A percentile compares a stretch with the other conserved stretches of the same genome.
Conservation (phyloP, 768 basidiomycete species). For the Xerocomellus amylosporus region DNA sequence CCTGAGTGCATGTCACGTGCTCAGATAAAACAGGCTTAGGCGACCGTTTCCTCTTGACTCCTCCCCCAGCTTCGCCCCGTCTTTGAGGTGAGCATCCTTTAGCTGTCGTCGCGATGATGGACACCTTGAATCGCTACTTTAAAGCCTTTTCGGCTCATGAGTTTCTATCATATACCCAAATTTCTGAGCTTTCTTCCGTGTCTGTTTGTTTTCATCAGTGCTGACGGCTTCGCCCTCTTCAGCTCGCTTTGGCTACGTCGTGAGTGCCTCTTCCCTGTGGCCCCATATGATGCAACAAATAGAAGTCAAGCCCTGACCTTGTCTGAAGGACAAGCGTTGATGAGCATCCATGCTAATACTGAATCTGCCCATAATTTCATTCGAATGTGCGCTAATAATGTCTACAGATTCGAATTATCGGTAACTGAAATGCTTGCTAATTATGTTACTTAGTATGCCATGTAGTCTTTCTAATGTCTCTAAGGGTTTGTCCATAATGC, state of each 20-base stretch:
- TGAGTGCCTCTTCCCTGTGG: slow-evolving; percentile 33
- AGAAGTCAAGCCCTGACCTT: slow-evolving; percentile 91
- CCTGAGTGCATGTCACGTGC: slow-evolving; percentile 38
- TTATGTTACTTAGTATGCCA: background rate
- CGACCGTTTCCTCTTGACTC: too few relatives aligned
- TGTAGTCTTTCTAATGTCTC: background rate
- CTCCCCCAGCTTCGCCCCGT: background rate
- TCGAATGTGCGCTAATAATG: slow-evolving; percentile 21
- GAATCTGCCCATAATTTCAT: slow-evolving; percentile 30
- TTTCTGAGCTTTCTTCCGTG: slow-evolving; percentile 60
- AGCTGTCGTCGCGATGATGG: slow-evolving; percentile 51
- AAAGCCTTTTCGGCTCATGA: slow-evolving; percentile 69
- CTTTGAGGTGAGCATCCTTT: slow-evolving; percentile 31
- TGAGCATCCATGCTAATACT: slow-evolving; percentile 92
- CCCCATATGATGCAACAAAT: slow-evolving; percentile 61
- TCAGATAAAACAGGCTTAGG: slow-evolving; percentile 8
- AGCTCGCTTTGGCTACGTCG: slow-evolving; percentile 11
- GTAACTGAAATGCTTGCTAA: background rate
- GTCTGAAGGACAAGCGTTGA: slow-evolving; percentile 72
- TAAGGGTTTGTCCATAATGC: slow-evolving; percentile 48
- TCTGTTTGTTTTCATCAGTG: background rate
- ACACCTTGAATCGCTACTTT: slow-evolving; percentile 82
- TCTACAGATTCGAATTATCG: slow-evolving; percentile 5
- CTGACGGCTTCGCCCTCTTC: slow-evolving; percentile 11
- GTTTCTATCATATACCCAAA: slow-evolving; percentile 80